Evolutionary conservation across 202 grass and related monocot genomes (phyloP).

Genomic region (Musa balbisiana): DNA sequence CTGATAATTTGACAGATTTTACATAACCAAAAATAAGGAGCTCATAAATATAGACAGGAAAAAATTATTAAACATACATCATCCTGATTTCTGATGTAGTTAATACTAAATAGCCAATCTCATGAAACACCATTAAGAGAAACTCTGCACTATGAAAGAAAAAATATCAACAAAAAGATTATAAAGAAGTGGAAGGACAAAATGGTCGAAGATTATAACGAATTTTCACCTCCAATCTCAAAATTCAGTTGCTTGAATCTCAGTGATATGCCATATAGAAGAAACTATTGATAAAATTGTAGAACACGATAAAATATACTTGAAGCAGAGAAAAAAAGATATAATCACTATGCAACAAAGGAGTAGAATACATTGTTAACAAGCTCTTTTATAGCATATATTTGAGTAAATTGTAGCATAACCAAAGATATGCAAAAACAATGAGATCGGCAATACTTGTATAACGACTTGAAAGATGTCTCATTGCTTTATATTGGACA

Average conservation of each 20-base stretch:
- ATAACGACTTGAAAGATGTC: not conserved
- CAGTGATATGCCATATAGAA: not conserved
- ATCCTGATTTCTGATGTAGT: no score
- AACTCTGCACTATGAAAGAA: not conserved
- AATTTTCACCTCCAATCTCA: not conserved
- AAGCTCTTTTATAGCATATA: not conserved
- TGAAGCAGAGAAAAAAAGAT: not conserved
- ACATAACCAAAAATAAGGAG: no score
- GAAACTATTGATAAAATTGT: not conserved
- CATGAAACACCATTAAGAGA: no score
- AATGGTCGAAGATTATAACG: not conserved
- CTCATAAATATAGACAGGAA: no score
- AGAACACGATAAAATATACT: not conserved
- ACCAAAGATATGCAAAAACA: not conserved
- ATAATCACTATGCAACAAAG: no score
- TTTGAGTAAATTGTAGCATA: not conserved
- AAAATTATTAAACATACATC: no score
- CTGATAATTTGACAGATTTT: no score
- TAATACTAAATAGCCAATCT: no score
- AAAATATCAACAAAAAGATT: not conserved
- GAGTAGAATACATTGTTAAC: not conserved
- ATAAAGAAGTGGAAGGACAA: not conserved
- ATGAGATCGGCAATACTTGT: conserved; percentile 2
- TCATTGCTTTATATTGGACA: not conserved
- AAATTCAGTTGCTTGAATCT: not conserved